Evolutionary conservation across 768 basidiomycete genomes (phyloP), one percentile per base, ranked within the genome.

Genomic region (Mycena chlorophos): DNA sequence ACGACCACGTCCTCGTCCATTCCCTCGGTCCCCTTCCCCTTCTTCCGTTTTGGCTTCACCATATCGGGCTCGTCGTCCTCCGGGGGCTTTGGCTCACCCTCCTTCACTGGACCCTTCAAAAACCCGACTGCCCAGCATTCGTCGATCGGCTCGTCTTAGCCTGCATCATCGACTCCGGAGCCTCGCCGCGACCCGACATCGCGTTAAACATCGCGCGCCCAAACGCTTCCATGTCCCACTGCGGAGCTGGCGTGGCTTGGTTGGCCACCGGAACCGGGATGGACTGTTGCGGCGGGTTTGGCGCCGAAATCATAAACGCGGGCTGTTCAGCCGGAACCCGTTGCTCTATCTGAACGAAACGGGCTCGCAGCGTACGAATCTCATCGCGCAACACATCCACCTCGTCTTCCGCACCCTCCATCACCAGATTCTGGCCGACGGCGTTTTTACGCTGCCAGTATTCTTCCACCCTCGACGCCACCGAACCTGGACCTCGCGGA

Each of bases 41-140:
- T 40, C 20, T 28, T 54, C 27, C 26, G 25, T 45, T 38, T n/a
- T n/a, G n/a, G n/a, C n/a, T n/a, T n/a, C n/a, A n/a, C n/a, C n/a
- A n/a, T n/a, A n/a, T 45, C 37, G 54, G 22, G 3, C 8, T 28
- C 45, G 37, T 26, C 29, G 29, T 45, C 50, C 55, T 56, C 55
- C 27, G 31, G 55, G 51, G 55, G 55, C 43, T 20, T 55, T 2
- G 38, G 17, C 37, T 4, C 30, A 27, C 50, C n/a, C 23, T 26
- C 50, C 55, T 57, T 57, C 50, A 40, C 49, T 31, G 50, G 34
- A 37, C 31, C 50, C 17, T 39, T 28, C 42, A 57, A 57, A 57
- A 52, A 57, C 49, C 55, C 55, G 49, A 50, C 50, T 57, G 43
- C 6, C 29, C 40, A 5, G 55, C 34, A 1, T 52, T 27, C n/a